These are phyloP conservation scores for Hypoxylon subgilvum DNA, from an alignment of 495 filamentous ascomycete species.

Conservation along the genomic window DNA sequence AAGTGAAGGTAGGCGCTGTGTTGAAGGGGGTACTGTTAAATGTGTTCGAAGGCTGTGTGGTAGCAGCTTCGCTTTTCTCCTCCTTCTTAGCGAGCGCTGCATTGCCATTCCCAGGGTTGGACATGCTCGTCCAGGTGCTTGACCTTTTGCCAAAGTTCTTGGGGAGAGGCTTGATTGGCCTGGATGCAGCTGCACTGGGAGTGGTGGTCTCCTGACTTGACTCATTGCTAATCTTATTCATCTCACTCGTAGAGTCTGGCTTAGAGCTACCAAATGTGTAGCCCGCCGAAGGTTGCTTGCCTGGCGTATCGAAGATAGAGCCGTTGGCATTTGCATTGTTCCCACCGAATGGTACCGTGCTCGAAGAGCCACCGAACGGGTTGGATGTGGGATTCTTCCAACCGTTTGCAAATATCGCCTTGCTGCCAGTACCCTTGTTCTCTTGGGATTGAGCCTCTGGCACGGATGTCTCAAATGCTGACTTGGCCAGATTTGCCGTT, in stretches of 20 bases:
- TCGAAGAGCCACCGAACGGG: conserved; percentile 41
- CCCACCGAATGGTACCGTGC: conserved; percentile 10
- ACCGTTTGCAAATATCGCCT: conserved; percentile 8
- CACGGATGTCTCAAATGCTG: conserved; percentile 14
- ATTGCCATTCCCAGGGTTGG: conserved; percentile 31
- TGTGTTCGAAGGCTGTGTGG: conserved; percentile 27
- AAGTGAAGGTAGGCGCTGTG: conserved; percentile 29
- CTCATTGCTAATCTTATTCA: conserved; percentile 6
- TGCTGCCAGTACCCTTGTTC: background rate
- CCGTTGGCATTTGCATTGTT: conserved; percentile 16
- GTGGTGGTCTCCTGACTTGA: conserved; percentile 21
- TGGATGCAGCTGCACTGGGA: conserved; percentile 11
- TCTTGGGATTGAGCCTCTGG: background rate
- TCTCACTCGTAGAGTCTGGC: conserved; percentile 1
- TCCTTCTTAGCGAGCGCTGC: conserved; percentile 39
- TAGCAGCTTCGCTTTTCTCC: conserved; percentile 31
- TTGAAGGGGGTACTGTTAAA: conserved; percentile 24
- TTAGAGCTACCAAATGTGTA: conserved; percentile 45
- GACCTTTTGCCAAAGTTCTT: conserved; percentile 43
- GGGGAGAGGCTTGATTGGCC: conserved; percentile 34
- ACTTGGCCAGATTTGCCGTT: conserved; percentile 18
- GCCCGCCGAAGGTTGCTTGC: conserved; percentile 33
- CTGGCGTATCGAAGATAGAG: conserved; percentile 27
- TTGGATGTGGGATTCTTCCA: conserved; percentile 10
- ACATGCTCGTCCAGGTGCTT: conserved; percentile 8